Base-by-base conservation (phyloP, 106 monocot species). In the Iris macrosiphon region DNA sequence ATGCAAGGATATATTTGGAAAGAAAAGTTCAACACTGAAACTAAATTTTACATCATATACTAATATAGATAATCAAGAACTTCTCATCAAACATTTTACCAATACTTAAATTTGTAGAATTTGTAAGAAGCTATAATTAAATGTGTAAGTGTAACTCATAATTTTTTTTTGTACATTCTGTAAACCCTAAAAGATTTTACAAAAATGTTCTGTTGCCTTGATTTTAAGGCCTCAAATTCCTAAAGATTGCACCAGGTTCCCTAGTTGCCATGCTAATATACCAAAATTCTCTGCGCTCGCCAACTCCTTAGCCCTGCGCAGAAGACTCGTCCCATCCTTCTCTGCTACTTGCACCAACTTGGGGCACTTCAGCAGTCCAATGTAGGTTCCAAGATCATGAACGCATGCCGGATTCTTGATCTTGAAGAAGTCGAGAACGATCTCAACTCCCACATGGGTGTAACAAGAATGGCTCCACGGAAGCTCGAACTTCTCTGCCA, bases 371-470 rank as follows among this genome's bases (percentile, higher is more conserved):
- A 83, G 16, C 14, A 66, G 14, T 18, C 59, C 65, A 0, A 83
- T 69, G 25, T 83, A 78, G 6, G 70, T 55, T 2, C 67, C 83
- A 11, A 83, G 12, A 21, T 83, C 78, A 58, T 83, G 83, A 4
- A 83, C 83, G 46, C 78, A 65, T 1, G 57, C 49, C 9, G 74
- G 78, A 49, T 83, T 67, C 30, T 34, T 45, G 60, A 78, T 59
- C 52, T 71, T 71, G 57, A 83, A 83, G 70, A 83, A 83, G 18
- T 78, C 70, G 4, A 83, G 51, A 2, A 62, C 66, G 9, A 83
- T 26, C 46, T 83, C 83, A 4, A 83, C 78, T 19, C 83, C 83
- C 2, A 83, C 82, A 56, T 83, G 82, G 3, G 69, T 61, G 31
- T 83, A 83, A 37, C 77, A 82, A 1, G 68, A 59, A 52, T 68